These are phyloP conservation scores for Podospora fimiseda DNA, from an alignment of 495 filamentous ascomycete species.

Conservation along the genomic window DNA sequence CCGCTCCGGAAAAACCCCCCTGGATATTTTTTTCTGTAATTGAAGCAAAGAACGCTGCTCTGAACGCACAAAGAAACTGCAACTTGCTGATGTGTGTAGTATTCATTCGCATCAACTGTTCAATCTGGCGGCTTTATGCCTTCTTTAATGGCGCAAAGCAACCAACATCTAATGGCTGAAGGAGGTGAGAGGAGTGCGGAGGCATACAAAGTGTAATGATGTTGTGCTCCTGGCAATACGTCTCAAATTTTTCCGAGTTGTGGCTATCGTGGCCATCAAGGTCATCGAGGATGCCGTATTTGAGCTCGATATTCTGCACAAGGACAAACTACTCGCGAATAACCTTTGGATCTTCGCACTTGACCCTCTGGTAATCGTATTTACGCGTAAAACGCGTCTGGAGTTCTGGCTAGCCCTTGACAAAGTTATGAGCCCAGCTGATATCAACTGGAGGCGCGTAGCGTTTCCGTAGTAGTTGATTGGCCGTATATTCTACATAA, in stretches of 20 bases:
- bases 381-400: no score
- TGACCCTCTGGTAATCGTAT: no score
- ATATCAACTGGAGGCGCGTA: no score
- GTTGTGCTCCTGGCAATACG: slow-evolving; percentile 20
- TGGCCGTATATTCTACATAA: no score
- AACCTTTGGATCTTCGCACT: no score
- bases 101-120: not conserved
- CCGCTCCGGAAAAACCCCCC: not conserved
- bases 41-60: slow-evolving; percentile 1
- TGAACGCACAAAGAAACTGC: not conserved
- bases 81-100: not conserved
- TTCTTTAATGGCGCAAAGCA: not conserved
- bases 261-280: slow-evolving; percentile 20
- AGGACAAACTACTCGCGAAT: no score
- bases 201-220: slow-evolving; percentile 23
- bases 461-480: no score
- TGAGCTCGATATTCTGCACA: no score
- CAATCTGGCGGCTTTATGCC: not conserved
- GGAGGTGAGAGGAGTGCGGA: not conserved
- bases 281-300: no score
- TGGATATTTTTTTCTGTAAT: slow-evolving; percentile 1
- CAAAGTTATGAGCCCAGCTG: no score
- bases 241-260: slow-evolving; percentile 20
- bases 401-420: no score
- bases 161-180: slow-evolving; percentile 5